Conservation (phyloP, 805 yeast species). For the Yarrowia keelungensis region DNA sequence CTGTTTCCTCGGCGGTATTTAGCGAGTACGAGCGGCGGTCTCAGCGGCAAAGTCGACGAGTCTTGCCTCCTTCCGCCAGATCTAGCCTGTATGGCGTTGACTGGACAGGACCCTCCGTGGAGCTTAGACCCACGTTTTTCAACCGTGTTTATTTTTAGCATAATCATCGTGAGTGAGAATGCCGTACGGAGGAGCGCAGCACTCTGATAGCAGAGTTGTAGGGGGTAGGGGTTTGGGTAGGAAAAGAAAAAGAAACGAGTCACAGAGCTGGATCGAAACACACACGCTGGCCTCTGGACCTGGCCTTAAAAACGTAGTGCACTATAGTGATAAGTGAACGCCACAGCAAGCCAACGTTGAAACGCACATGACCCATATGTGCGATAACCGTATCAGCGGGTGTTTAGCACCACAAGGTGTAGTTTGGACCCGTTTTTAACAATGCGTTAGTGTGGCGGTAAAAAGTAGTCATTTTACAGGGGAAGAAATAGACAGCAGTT, state of each 20-base stretch:
- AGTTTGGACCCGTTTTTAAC: not conserved
- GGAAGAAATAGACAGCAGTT: too few relatives aligned
- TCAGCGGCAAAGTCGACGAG: too few relatives aligned
- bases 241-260: not conserved
- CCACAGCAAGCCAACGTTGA: slow-evolving; percentile 27
- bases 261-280: not conserved
- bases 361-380: slow-evolving; percentile 13
- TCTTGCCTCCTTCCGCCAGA: too few relatives aligned
- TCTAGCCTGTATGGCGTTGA: too few relatives aligned
- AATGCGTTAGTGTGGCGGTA: not conserved
- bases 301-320: not conserved
- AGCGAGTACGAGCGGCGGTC: slow-evolving; percentile 2
- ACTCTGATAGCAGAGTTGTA: too few relatives aligned
- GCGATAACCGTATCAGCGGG: slow-evolving; percentile 18
- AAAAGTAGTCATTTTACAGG: too few relatives aligned
- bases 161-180: not conserved
- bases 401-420: not conserved
- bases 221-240: not conserved
- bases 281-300: not conserved
- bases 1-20: not conserved
- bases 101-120: not conserved
- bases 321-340: not conserved
- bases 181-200: not conserved
- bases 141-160: slow-evolving; percentile 9
- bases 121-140: not conserved